Conservation (phyloP, 805 yeast species). For the Blastobotrys attinorum region DNA sequence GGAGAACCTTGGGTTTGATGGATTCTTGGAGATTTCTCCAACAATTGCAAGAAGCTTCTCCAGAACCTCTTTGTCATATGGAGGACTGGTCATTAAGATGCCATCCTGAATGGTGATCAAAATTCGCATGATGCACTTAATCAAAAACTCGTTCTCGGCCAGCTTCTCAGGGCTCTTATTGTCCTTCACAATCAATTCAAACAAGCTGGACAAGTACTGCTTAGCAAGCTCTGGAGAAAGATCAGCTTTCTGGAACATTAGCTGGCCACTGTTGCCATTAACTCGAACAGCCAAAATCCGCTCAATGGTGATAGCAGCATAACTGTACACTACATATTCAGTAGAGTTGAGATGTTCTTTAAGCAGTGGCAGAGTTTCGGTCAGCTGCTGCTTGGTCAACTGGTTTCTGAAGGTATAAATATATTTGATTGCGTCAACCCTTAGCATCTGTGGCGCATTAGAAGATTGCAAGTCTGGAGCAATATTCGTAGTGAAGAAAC, state of each 20-base stretch:
- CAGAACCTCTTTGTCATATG: slow-evolving; percentile 36
- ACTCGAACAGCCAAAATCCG: slow-evolving; percentile 69
- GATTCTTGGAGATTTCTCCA: slow-evolving; percentile 69
- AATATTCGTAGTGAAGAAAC: slow-evolving; percentile 71
- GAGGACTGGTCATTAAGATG: slow-evolving; percentile 16
- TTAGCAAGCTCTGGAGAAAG: slow-evolving; percentile 51
- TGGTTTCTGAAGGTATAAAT: slow-evolving; percentile 88
- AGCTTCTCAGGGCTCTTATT: slow-evolving; percentile 70
- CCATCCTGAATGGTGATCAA: slow-evolving; percentile 60
- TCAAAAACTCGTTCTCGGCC: slow-evolving; percentile 90
- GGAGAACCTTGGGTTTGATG: slow-evolving; percentile 89
- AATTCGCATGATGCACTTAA: slow-evolving; percentile 82
- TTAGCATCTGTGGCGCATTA: slow-evolving; percentile 63
- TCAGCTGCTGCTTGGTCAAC: slow-evolving; percentile 73
- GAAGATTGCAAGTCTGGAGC: slow-evolving; percentile 67
- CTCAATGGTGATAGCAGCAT: slow-evolving; percentile 89
- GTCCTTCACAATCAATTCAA: slow-evolving; percentile 54
- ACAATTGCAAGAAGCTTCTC: slow-evolving; percentile 65
- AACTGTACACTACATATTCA: slow-evolving; percentile 82
- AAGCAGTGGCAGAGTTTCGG: slow-evolving; percentile 71
- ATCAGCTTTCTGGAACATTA: slow-evolving; percentile 67
- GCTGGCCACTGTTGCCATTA: slow-evolving; percentile 30
- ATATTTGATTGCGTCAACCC: slow-evolving; percentile 88
- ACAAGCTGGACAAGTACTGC: slow-evolving; percentile 56
- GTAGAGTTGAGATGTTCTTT: slow-evolving; percentile 57